Evolutionary conservation across 768 basidiomycete genomes (phyloP).

Genomic region (Tricholomella constricta): DNA sequence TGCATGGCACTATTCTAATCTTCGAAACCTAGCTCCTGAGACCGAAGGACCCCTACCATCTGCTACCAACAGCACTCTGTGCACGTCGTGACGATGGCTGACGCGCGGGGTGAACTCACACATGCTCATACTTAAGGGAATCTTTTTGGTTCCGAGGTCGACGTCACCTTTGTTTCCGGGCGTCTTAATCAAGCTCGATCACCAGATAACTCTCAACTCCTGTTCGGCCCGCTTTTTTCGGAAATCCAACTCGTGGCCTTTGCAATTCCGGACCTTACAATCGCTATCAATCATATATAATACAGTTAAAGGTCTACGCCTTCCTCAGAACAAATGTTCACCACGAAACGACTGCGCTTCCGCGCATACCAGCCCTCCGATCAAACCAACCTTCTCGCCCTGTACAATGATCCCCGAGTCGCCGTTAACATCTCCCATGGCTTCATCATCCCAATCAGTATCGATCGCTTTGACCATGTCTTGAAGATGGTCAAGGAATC

Average conservation of each 20-base stretch:
- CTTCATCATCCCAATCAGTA: constrained; percentile 10
- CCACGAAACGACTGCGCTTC: constrained; percentile 34
- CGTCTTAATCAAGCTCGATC: neutral
- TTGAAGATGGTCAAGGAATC: constrained; percentile 6
- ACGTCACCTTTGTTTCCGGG: neutral
- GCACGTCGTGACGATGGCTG: too few species aligned
- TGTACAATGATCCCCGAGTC: constrained; percentile 33
- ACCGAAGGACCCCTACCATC: too few species aligned
- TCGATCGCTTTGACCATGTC: constrained; percentile 9
- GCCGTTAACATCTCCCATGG: constrained; percentile 13
- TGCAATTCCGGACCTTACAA: too few species aligned
- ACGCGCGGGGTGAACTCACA: too few species aligned
- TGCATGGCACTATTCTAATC: too few species aligned
- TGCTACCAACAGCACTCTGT: too few species aligned
- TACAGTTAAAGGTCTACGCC: neutral
- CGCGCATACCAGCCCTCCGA: constrained; percentile 35
- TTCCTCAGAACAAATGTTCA: constrained; percentile 16
- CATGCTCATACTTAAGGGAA: too few species aligned
- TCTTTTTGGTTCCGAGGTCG: neutral
- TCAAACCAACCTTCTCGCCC: constrained; percentile 26
- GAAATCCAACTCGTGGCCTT: neutral
- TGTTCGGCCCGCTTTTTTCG: neutral
- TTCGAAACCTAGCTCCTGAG: too few species aligned
- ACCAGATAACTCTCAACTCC: neutral
- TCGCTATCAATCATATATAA: too few species aligned